These are phyloP conservation scores for Myxozyma mucilagina DNA, from an alignment of 805 yeast genomes.

Conservation along the genomic window DNA sequence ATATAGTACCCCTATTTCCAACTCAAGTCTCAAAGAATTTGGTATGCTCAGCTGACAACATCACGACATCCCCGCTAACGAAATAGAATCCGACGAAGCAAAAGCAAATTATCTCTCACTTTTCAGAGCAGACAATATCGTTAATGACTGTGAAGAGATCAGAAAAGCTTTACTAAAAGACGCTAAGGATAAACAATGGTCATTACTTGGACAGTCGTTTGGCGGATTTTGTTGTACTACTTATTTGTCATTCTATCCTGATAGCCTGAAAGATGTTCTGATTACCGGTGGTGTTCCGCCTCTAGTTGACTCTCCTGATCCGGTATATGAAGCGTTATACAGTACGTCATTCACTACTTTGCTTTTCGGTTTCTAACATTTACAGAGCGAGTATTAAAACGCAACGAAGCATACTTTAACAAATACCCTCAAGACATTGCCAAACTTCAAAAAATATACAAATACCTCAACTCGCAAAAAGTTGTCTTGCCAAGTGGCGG, in stretches of 20 bases:
- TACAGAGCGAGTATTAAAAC: constrained; percentile 43
- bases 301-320: constrained; percentile 46
- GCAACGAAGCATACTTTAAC: constrained; percentile 51
- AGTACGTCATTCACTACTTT: constrained; percentile 16
- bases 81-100: constrained; percentile 29
- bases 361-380: not conserved
- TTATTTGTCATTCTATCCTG: constrained; percentile 47
- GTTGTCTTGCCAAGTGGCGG: constrained; percentile 56
- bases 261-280: constrained; percentile 38
- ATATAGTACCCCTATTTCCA: constrained; percentile 50
- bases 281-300: constrained; percentile 65
- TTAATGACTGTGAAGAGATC: constrained; percentile 51
- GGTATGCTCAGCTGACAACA: constrained; percentile 1
- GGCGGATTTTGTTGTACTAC: constrained; percentile 55
- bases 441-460: constrained; percentile 38
- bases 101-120: constrained; percentile 47
- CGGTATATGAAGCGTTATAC: constrained; percentile 53
- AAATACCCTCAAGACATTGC: constrained; percentile 52
- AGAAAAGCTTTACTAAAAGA: constrained; percentile 42
- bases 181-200: constrained; percentile 46
- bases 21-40: constrained; percentile 24
- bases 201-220: constrained; percentile 56
- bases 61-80: not conserved
- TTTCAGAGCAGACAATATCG: constrained; percentile 52
- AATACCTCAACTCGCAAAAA: constrained; percentile 32